Evolutionary conservation across 176 grass and related monocot genomes (phyloP), one percentile per base, ranked within the genome.

Genomic region (Leersia perrieri): DNA sequence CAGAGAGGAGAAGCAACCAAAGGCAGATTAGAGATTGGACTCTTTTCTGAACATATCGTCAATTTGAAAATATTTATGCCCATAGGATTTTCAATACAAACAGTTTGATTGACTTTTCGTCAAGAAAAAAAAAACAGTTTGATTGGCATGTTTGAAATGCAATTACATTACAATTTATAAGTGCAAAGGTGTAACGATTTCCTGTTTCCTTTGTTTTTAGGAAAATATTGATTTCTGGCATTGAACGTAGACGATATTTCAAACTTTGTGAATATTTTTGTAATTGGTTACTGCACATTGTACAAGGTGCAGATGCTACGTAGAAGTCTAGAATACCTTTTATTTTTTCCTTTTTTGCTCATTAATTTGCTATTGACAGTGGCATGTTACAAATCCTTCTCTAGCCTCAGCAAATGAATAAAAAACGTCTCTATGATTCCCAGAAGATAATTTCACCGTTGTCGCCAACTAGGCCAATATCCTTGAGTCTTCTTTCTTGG

Each of bases 401-500:
- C 80, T 87, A 86, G 42, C 15, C 45, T 49, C 6, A 4, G 0
- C 12, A 18, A 49, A 18, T 4, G 2, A 49, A 18, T 5, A 49
- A 58, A 58, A 58, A 7, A 33, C 39, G 49, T 80, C 22, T 58
- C 84, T 90, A 87, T 28, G 74, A 90, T 87, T 98, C 96, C 96
- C 96, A 95, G 78, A 98, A 98, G 60, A 98, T 98, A 85, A 98
- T 98, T 22, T 98, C 96, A 73, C 92, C 92, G 62, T 95, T 94
- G 66, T 98, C 92, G 7, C 96, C 84, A 32, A 88, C 76, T 63
- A 98, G 80, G 68, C 96, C 92, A 4, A 98, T 85, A 76, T 98
- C 90, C 66, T 89, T 95, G 66, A 91, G 92, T 82, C 92, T 95
- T 68, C 96, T 93, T 70, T 98, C 92, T 76, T 98, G 96, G 79